phyloP scores from a whole-genome alignment of 805 yeast species.

The Metschnikowia baotianmanensis region DNA sequence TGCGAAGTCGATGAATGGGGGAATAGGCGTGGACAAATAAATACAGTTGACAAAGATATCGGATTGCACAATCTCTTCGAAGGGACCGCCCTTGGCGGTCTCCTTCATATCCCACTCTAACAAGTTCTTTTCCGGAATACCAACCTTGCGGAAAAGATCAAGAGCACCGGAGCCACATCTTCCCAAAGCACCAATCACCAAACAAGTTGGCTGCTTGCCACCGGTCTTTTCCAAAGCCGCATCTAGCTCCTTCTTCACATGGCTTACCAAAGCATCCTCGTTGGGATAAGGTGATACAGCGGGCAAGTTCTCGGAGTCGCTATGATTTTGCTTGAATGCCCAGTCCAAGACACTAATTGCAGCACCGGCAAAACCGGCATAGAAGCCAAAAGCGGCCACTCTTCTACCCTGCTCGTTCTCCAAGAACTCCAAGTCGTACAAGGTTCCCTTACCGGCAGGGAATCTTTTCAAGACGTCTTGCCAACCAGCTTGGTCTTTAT shows the following conservation, averaged over 20 bases:
- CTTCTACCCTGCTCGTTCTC: constrained; percentile 95
- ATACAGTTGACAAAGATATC: constrained; percentile 96
- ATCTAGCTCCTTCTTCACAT: constrained; percentile 59
- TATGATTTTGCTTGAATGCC: constrained; percentile 82
- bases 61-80: constrained; percentile 80
- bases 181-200: constrained; percentile 96
- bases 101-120: constrained; percentile 96
- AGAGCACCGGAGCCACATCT: constrained; percentile 99
- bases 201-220: constrained; percentile 69
- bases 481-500: constrained; percentile 98
- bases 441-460: constrained; percentile 85
- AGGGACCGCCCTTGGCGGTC: constrained; percentile 97
- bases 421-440: constrained; percentile 92
- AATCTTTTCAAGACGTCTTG: constrained; percentile 83
- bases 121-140: constrained; percentile 82
- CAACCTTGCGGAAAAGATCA: constrained; percentile 75
- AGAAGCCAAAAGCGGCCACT: constrained; percentile 99
- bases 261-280: constrained; percentile 70
- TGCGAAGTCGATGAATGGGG: constrained; percentile 80
- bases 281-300: constrained; percentile 81
- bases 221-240: constrained; percentile 57
- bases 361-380: constrained; percentile 99
- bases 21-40: constrained; percentile 87
- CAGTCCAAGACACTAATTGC: constrained; percentile 93
- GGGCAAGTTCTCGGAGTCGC: constrained; percentile 66